These are phyloP conservation scores for Ascochyta clinopodiicola DNA, from an alignment of 2,329 filamentous ascomycete genomes.

Conservation along the genomic window DNA sequence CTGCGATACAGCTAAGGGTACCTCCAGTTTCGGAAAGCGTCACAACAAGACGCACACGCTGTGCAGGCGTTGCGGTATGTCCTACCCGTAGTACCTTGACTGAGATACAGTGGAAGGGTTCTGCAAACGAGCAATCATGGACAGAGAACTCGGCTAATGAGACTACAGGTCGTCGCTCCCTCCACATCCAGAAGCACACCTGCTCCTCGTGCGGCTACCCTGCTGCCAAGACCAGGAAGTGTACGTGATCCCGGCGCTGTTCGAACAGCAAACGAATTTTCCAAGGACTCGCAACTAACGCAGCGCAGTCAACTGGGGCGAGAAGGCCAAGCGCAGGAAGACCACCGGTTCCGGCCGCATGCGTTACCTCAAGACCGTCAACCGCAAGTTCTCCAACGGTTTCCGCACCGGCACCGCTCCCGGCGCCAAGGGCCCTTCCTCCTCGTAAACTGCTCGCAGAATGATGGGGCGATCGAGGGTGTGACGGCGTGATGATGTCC, in stretches of 20 bases:
- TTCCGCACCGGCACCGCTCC: slow-evolving; percentile 92
- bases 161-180: slow-evolving; percentile 81
- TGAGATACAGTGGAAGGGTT: slow-evolving; percentile 22
- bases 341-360: slow-evolving; percentile 96
- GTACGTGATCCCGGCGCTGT: slow-evolving; percentile 67
- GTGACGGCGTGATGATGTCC: slow-evolving; percentile 36
- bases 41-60: slow-evolving; percentile 99
- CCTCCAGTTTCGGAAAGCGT: slow-evolving; percentile 76
- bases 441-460: slow-evolving; percentile 33
- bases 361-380: slow-evolving; percentile 90
- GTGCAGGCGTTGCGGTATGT: slow-evolving; percentile 98
- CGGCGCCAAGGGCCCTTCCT: slow-evolving; percentile 72
- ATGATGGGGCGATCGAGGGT: slow-evolving; percentile 22
- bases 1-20: slow-evolving; percentile 69
- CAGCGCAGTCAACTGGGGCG: slow-evolving; percentile 91
- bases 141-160: slow-evolving; percentile 36
- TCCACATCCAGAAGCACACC: slow-evolving; percentile 99
- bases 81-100: slow-evolving; percentile 25
- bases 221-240: slow-evolving; percentile 96
- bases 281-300: slow-evolving; percentile 32
- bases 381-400: slow-evolving; percentile 95
- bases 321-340: slow-evolving; percentile 99
- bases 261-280: slow-evolving; percentile 7
- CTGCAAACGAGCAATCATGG: slow-evolving; percentile 17
- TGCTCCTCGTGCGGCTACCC: slow-evolving; percentile 97